A percentile compares a stretch with the other conserved stretches of the same genome.
Conservation (phyloP, 176 grass and related monocot genomes). For the Tuctoria greenei region DNA sequence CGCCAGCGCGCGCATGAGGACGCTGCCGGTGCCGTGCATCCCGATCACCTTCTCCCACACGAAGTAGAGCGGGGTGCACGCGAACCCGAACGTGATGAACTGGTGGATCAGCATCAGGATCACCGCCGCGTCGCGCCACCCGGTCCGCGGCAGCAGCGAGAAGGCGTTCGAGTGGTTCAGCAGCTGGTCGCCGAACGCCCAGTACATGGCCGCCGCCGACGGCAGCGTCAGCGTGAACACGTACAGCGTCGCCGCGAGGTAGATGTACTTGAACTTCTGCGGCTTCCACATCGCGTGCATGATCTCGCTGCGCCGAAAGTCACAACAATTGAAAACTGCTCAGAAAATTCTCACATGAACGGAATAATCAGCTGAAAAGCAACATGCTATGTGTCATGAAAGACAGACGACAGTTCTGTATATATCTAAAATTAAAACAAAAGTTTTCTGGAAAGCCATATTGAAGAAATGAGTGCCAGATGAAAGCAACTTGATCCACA, state of each 20-base stretch:
- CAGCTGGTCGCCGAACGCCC: slow-evolving; percentile 71
- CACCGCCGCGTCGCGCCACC: slow-evolving; percentile 64
- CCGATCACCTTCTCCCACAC: slow-evolving; percentile 83
- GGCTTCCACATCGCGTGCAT: slow-evolving; percentile 90
- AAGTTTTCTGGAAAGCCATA: neutral
- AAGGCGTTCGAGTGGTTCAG: slow-evolving; percentile 74
- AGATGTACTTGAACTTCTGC: slow-evolving; percentile 79
- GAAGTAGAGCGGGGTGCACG: slow-evolving; percentile 86
- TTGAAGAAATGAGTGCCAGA: neutral
- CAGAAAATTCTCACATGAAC: neutral
- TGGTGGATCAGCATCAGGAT: slow-evolving; percentile 81
- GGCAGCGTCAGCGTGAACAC: slow-evolving; percentile 77
- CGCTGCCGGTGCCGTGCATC: slow-evolving; percentile 47
- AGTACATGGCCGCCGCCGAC: slow-evolving; percentile 65
- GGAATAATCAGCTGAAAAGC: neutral
- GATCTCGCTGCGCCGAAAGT: slow-evolving; percentile 47
- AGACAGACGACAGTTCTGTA: neutral
- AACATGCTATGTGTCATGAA: neutral
- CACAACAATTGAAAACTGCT: neutral
- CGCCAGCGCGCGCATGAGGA: slow-evolving; percentile 31
- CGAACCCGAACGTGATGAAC: slow-evolving; percentile 94
- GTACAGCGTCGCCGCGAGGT: slow-evolving; percentile 68
- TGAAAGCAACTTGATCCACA: neutral
- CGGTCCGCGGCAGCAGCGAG: slow-evolving; percentile 49
- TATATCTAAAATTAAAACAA: neutral